phyloP scores from a whole-genome alignment of 305 asterid genomes.

The Solanum hybrid region DNA sequence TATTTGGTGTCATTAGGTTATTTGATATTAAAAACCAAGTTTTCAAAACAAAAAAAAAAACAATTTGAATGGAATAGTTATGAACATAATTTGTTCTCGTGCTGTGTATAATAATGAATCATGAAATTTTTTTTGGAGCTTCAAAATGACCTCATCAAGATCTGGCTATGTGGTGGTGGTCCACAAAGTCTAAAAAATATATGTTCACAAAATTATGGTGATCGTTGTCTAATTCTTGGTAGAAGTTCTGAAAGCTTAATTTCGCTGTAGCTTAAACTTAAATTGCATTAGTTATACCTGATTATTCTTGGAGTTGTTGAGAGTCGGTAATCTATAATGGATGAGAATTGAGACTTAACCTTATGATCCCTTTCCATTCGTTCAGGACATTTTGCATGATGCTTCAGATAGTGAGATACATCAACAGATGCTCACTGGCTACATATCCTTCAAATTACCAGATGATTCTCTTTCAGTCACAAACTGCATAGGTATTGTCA shows the following conservation, averaged over 20 bases:
- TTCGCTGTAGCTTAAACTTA: not conserved
- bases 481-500: slow-evolving; percentile 70
- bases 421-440: slow-evolving; percentile 46
- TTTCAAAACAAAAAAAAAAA: not conserved
- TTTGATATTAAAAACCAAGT: not conserved
- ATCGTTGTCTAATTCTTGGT: not conserved
- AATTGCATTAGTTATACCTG: not conserved
- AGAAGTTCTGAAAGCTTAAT: not conserved
- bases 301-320: slow-evolving; percentile 1
- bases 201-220: not conserved
- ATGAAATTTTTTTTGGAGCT: not conserved
- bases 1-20: not conserved
- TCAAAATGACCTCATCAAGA: not conserved
- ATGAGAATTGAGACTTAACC: not conserved
- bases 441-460: slow-evolving; percentile 64
- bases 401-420: slow-evolving; percentile 15
- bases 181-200: not conserved
- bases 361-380: slow-evolving; percentile 8
- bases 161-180: not conserved
- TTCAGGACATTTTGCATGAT: slow-evolving; percentile 45
- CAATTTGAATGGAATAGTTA: not conserved
- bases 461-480: slow-evolving; percentile 44
- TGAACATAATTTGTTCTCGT: not conserved
- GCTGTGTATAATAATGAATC: not conserved
- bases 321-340: not conserved